phyloP scores from a whole-genome alignment of 164 flowering plant genomes.

The Vitis amurensis region DNA sequence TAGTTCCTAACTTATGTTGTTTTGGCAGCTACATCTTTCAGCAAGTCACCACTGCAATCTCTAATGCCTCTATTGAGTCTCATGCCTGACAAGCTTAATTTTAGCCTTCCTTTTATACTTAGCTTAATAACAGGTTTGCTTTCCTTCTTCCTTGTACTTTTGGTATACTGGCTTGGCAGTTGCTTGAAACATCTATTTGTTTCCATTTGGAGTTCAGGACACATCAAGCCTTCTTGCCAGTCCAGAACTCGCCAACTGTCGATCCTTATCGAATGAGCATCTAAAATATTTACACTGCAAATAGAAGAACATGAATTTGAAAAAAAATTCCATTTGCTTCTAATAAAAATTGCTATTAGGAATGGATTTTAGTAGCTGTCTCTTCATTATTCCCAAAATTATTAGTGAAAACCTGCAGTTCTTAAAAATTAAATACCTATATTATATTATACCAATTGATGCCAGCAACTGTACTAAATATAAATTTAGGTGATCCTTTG shows the following conservation, averaged over 20 bases:
- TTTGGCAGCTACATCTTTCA: conserved; percentile 67
- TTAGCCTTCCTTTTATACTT: conserved; percentile 40
- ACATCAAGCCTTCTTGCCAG: too few species aligned
- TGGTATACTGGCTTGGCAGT: not conserved
- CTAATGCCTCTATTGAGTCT: conserved; percentile 41
- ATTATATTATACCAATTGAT: not conserved
- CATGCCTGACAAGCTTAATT: conserved; percentile 45
- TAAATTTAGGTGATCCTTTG: conserved; percentile 43
- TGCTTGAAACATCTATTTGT: not conserved
- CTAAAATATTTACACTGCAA: too few species aligned
- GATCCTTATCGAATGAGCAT: not conserved
- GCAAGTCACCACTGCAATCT: conserved; percentile 52
- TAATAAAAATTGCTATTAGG: not conserved
- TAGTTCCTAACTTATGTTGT: not conserved
- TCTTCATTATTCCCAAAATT: not conserved
- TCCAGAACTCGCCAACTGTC: not conserved
- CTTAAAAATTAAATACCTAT: not conserved
- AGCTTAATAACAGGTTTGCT: conserved; percentile 50
- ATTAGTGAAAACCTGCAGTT: not conserved
- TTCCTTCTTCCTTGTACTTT: conserved; percentile 3
- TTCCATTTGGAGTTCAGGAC: not conserved
- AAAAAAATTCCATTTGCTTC: not conserved
- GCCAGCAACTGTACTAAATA: not conserved
- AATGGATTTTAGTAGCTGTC: not conserved
- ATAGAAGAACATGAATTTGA: too few species aligned